Percentiles rank a stretch among this genome's conserved stretches.
These are phyloP conservation scores for Pochonia chlamydosporia DNA, from an alignment of 2,329 filamentous ascomycete genomes.

Conservation along the genomic window DNA sequence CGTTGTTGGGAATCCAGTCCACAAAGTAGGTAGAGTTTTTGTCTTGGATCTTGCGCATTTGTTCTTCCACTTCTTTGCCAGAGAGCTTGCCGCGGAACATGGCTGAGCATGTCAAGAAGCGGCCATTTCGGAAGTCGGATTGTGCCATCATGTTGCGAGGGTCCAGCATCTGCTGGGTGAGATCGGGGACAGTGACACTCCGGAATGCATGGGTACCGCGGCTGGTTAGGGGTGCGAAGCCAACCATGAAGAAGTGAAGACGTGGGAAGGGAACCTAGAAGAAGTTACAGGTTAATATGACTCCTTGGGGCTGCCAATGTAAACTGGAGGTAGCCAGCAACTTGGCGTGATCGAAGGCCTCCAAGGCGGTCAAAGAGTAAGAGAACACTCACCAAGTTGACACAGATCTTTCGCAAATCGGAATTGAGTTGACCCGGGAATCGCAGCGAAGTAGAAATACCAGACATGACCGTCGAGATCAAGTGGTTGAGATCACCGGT, in stretches of 20 bases:
- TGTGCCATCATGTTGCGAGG: slow-evolving; percentile 99
- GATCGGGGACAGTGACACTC: slow-evolving; percentile 91
- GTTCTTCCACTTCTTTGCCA: slow-evolving; percentile 99
- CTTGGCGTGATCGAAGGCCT: too few relatives aligned
- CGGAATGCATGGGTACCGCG: slow-evolving; percentile 83
- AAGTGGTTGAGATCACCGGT: slow-evolving; percentile 99
- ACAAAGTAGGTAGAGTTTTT: slow-evolving; percentile 99
- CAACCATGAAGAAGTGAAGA: slow-evolving; percentile 99
- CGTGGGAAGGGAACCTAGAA: slow-evolving; percentile 87
- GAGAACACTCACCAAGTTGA: slow-evolving; percentile 64
- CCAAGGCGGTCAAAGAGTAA: background rate
- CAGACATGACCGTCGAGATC: slow-evolving; percentile 98
- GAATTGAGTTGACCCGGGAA: slow-evolving; percentile 99
- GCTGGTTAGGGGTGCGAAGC: slow-evolving; percentile 95
- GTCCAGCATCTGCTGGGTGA: slow-evolving; percentile 99
- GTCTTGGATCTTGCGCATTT: slow-evolving; percentile 99
- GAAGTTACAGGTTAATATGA: background rate
- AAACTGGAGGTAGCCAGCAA: too few relatives aligned
- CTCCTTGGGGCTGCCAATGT: background rate
- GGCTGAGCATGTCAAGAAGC: slow-evolving; percentile 98
- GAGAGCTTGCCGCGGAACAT: slow-evolving; percentile 99
- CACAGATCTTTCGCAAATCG: slow-evolving; percentile 96
- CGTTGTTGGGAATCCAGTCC: slow-evolving; percentile 99
- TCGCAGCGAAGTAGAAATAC: slow-evolving; percentile 95
- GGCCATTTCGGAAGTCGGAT: slow-evolving; percentile 98